Evolutionary conservation across 441 rosid species (phyloP).

Genomic region (Populus trichocarpa): DNA sequence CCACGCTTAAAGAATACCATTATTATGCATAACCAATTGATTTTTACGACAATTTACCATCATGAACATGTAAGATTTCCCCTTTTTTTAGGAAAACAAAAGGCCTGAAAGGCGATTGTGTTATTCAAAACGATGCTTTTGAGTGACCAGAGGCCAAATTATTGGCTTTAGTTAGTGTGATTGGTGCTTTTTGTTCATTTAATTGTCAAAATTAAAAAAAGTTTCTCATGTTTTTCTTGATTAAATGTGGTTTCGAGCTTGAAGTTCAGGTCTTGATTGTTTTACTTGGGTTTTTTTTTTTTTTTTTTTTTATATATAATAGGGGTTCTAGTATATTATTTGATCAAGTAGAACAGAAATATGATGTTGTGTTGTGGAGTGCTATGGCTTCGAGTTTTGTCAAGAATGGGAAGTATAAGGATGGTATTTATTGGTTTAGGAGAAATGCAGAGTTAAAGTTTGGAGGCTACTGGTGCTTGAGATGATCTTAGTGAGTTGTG

Average conservation of each 20-base stretch:
- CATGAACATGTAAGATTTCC: background rate
- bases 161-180: slow-evolving; percentile 17
- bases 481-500: slow-evolving; percentile 14
- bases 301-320: background rate
- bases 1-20: background rate
- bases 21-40: background rate
- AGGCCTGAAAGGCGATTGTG: background rate
- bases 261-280: slow-evolving; percentile 21
- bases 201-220: slow-evolving; percentile 8
- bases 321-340: slow-evolving; percentile 19
- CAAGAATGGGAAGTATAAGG: slow-evolving; percentile 22
- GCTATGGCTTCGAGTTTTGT: slow-evolving; percentile 27
- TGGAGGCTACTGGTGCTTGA: slow-evolving; percentile 10
- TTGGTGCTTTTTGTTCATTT: slow-evolving; percentile 19
- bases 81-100: too few relatives aligned
- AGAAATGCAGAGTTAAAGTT: slow-evolving; percentile 23
- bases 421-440: slow-evolving; percentile 23
- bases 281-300: slow-evolving; percentile 16
- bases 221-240: slow-evolving; percentile 24
- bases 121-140: background rate
- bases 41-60: too few relatives aligned
- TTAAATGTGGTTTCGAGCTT: slow-evolving; percentile 25
- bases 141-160: background rate
- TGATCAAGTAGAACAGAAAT: slow-evolving; percentile 16
- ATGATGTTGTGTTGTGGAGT: slow-evolving; percentile 34